Conservation (phyloP, 768 basidiomycete genomes). For the Xerocomellus intermedius region DNA sequence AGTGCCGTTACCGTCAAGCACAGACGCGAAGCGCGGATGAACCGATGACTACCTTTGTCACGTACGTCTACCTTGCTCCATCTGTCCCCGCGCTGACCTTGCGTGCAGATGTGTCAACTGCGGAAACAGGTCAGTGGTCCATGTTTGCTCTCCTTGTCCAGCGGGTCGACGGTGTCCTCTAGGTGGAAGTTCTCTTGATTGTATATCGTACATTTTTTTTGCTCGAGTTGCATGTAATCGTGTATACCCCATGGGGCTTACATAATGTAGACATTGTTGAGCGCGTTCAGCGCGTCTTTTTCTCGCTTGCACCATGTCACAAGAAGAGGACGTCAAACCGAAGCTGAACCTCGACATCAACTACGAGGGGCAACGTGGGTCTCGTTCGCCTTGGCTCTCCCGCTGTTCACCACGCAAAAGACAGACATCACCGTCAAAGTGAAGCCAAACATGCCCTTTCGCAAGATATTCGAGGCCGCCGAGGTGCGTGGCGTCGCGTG, state of each 20-base stretch:
- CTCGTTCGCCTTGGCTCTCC: neutral
- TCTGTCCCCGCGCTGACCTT: neutral
- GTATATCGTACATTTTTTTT: conserved; percentile 8
- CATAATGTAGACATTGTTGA: conserved; percentile 15
- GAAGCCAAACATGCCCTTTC: conserved; percentile 58
- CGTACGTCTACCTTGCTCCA: conserved; percentile 44
- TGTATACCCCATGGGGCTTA: conserved; percentile 25
- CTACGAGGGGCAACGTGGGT: conserved; percentile 55
- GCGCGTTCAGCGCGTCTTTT: conserved; percentile 12
- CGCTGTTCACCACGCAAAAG: conserved; percentile 1
- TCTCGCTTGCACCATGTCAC: conserved; percentile 21
- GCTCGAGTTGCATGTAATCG: conserved; percentile 14
- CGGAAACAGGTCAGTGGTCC: conserved; percentile 49
- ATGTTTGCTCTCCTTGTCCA: neutral
- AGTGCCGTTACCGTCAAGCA: conserved; percentile 91
- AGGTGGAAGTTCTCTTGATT: conserved; percentile 66
- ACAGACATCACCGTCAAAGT: conserved; percentile 68
- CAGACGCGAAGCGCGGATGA: conserved; percentile 98
- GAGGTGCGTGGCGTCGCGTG: conserved; percentile 44
- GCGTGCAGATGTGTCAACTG: conserved; percentile 60
- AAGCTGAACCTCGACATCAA: conserved; percentile 62
- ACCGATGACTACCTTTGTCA: conserved; percentile 97
- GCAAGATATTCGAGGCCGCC: conserved; percentile 65
- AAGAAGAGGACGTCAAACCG: conserved; percentile 58
- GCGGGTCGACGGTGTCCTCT: neutral